A percentile compares a stretch with the other conserved stretches of the same genome.
phyloP scores from a whole-genome alignment of 2,329 filamentous ascomycete species.

The Huntiella savannae region DNA sequence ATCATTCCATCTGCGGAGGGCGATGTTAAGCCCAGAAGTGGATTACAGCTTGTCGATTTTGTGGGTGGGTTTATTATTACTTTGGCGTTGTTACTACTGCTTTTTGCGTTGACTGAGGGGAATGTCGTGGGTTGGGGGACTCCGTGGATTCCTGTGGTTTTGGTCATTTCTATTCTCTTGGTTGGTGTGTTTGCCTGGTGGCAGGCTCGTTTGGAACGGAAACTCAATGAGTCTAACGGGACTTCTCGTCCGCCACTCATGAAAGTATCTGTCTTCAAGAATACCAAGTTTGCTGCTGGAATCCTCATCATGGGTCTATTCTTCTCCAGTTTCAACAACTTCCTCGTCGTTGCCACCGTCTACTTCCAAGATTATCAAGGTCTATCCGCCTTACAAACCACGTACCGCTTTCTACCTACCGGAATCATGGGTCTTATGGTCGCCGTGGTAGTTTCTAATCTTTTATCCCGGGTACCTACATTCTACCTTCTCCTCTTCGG shows the following conservation, averaged over 20 bases:
- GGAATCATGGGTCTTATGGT: slow-evolving; percentile 41
- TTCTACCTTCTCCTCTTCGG: slow-evolving; percentile 39
- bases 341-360: slow-evolving; percentile 47
- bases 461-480: slow-evolving; percentile 39
- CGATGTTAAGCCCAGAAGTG: not conserved
- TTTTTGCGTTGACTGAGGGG: slow-evolving; percentile 50
- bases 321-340: slow-evolving; percentile 50
- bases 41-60: slow-evolving; percentile 31
- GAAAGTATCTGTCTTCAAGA: slow-evolving; percentile 45
- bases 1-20: slow-evolving; percentile 1
- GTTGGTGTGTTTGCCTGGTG: slow-evolving; percentile 38
- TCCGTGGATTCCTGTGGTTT: slow-evolving; percentile 40
- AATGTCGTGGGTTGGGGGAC: slow-evolving; percentile 49
- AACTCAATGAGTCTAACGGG: slow-evolving; percentile 11
- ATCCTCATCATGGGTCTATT: slow-evolving; percentile 48
- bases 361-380: slow-evolving; percentile 51
- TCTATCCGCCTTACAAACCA: slow-evolving; percentile 43
- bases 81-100: slow-evolving; percentile 37
- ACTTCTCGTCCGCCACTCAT: slow-evolving; percentile 22
- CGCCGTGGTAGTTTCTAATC: slow-evolving; percentile 32
- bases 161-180: slow-evolving; percentile 37
- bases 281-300: slow-evolving; percentile 38
- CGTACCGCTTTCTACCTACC: slow-evolving; percentile 47
- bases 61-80: slow-evolving; percentile 45
- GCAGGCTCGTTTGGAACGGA: slow-evolving; percentile 40